These are phyloP conservation scores for Trametes punicea DNA, from an alignment of 768 basidiomycete genomes.

Conservation along the genomic window DNA sequence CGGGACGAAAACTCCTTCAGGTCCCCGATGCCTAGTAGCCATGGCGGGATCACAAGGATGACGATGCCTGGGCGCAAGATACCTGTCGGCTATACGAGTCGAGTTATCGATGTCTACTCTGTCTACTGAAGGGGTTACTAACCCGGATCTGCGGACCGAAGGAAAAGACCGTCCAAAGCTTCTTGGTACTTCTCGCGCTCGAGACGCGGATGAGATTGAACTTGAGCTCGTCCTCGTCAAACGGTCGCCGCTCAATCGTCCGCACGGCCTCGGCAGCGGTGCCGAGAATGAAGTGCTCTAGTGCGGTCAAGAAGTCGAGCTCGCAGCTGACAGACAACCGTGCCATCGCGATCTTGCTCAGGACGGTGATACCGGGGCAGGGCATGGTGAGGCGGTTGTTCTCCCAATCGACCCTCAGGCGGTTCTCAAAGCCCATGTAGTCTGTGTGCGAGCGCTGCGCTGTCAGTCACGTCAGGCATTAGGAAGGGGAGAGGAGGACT, in stretches of 20 bases:
- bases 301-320: constrained; percentile 3
- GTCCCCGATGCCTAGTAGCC: constrained; percentile 9
- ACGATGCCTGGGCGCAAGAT: constrained; percentile 5
- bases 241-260: constrained; percentile 9
- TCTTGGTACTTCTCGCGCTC: not conserved
- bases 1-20: not conserved
- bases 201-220: not conserved
- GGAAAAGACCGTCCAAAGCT: not conserved
- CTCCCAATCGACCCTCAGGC: constrained; percentile 1
- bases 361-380: not conserved
- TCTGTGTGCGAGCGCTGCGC: not conserved
- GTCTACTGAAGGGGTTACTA: not conserved
- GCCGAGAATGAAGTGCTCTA: constrained; percentile 6
- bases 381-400: constrained; percentile 6
- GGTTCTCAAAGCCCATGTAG: constrained; percentile 1
- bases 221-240: constrained; percentile 11
- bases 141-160: constrained; percentile 3
- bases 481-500: not conserved
- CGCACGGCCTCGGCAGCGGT: constrained; percentile 10
- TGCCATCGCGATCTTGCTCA: not conserved
- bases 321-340: not conserved
- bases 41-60: constrained; percentile 7
- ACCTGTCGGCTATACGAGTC: not conserved
- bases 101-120: too few species aligned
- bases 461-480: not conserved